Base-by-base conservation (phyloP, 176 grass and related monocot species). In the Triticum dicoccoides region DNA sequence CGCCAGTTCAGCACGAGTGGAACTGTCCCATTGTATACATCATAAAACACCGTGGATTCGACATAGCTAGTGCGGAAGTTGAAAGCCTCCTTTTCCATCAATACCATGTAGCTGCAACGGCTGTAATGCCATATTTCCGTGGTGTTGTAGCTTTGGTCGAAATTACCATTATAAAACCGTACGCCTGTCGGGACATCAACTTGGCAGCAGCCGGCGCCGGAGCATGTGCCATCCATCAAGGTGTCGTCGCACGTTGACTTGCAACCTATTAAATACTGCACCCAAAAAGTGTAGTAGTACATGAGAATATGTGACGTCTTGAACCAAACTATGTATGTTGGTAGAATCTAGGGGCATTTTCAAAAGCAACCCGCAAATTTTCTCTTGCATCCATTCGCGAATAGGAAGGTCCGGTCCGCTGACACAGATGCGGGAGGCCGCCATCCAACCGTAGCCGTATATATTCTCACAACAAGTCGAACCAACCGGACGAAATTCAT, bases 141-240 rank as follows among this genome's bases (percentile, higher is more conserved):
- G 9, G 30, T 85, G 24, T 82, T 85, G 9, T 64, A 85, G 7
- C 32, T 0, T 35, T 5, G 0, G 11, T 64, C 61, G 44, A 91
- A 88, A 11, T 3, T 23, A 1, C 2, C 71, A 4, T 3, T 0
- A 47, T 74, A 47, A 47, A 17, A 12, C 3, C 0, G 29, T 6
- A 47, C 6, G 12, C n/a, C 24, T 34, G 39, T 11, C 1, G 76
- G 86, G 4, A 85, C 33, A 66, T 73, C 34, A 0, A 9, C 79
- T 35, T 82, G 44, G 35, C 82, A 88, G 49, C 89, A 91, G 5
- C 89, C 89, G 3, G 72, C 65, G 6, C 89, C 89, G 32, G 69
- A 85, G 56, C 89, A 91, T 8, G 11, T 56, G 15, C 20, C 76
- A 7, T 85, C 49, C 35, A 1, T 70, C 9, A 24, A 5, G 12